Conservation (phyloP, 371 early-diverging fungal species). For the Entomophthora muscae region DNA sequence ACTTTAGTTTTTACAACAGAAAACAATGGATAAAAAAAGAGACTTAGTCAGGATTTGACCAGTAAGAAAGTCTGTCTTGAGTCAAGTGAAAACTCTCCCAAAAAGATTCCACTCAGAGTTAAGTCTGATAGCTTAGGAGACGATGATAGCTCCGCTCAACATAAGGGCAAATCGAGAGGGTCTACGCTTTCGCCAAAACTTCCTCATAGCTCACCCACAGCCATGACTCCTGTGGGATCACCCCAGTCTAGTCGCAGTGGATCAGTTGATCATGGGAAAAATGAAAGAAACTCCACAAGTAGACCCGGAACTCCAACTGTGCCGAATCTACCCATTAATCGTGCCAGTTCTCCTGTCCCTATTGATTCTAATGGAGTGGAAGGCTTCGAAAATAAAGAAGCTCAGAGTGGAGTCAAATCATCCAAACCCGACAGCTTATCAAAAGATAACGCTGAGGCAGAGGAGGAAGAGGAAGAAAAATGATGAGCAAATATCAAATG, state of each 20-base stretch:
- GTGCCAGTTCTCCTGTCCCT: not conserved
- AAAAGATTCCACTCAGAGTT: not conserved
- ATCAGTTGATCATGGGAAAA: not conserved
- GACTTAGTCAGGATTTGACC: too few relatives aligned
- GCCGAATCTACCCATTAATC: not conserved
- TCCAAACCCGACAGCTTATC: not conserved
- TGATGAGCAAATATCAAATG: slow-evolving; percentile 15
- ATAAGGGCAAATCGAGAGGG: not conserved
- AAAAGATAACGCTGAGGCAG: slow-evolving; percentile 8
- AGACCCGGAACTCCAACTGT: not conserved
- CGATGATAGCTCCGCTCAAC: not conserved
- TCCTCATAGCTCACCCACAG: not conserved
- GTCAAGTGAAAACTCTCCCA: not conserved
- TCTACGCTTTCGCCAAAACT: not conserved
- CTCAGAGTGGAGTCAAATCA: not conserved
- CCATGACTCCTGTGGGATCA: not conserved
- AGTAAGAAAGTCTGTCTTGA: too few relatives aligned
- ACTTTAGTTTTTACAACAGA: too few relatives aligned
- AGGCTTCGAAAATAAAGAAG: not conserved
- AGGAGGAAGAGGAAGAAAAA: slow-evolving; percentile 10
- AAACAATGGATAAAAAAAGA: too few relatives aligned
- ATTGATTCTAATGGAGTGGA: not conserved
- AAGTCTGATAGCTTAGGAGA: not conserved
- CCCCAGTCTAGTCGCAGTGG: not conserved
- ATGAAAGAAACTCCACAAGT: not conserved